A percentile compares a stretch with the other conserved stretches of the same genome.
Conservation (phyloP, 306 rosid genomes). For the Trifolium repens region DNA sequence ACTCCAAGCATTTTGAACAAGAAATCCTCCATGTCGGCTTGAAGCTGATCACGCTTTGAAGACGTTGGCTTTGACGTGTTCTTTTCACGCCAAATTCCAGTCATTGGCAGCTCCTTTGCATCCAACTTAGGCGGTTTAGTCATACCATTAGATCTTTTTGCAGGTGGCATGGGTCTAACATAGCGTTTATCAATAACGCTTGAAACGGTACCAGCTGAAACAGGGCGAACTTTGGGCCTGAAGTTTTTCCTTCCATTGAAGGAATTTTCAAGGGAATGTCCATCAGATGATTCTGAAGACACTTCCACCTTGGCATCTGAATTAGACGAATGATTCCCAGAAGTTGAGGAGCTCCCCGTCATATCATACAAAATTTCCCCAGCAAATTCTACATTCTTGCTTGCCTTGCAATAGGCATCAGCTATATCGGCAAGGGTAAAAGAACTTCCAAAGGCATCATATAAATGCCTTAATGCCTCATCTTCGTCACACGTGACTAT, state of each 20-base stretch:
- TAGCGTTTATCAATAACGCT: slow-evolving; percentile 62
- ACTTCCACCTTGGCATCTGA: slow-evolving; percentile 46
- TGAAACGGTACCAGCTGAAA: slow-evolving; percentile 73
- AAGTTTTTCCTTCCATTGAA: slow-evolving; percentile 41
- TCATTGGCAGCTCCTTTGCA: slow-evolving; percentile 49
- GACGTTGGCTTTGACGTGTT: slow-evolving; percentile 39
- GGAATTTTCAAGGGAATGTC: slow-evolving; percentile 43
- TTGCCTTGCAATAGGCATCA: slow-evolving; percentile 75
- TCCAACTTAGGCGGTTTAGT: slow-evolving; percentile 64
- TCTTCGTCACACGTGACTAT: slow-evolving; percentile 53
- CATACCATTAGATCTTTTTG: slow-evolving; percentile 42
- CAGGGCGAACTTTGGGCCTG: slow-evolving; percentile 55
- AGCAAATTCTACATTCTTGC: slow-evolving; percentile 61
- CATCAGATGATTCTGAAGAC: slow-evolving; percentile 40
- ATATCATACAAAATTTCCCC: slow-evolving; percentile 60
- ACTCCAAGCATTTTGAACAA: slow-evolving; percentile 79
- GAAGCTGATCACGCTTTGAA: slow-evolving; percentile 46
- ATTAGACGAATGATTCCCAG: slow-evolving; percentile 36
- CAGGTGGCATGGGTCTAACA: slow-evolving; percentile 44
- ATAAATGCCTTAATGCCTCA: slow-evolving; percentile 58
- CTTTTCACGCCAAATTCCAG: slow-evolving; percentile 56
- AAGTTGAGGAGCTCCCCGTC: slow-evolving; percentile 51
- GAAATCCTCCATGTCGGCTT: slow-evolving; percentile 76
- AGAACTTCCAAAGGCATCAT: slow-evolving; percentile 68
- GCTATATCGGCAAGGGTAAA: slow-evolving; percentile 78